These are phyloP conservation scores for Lanmaoa rubissima DNA, from an alignment of 768 basidiomycete species.

Conservation along the genomic window DNA sequence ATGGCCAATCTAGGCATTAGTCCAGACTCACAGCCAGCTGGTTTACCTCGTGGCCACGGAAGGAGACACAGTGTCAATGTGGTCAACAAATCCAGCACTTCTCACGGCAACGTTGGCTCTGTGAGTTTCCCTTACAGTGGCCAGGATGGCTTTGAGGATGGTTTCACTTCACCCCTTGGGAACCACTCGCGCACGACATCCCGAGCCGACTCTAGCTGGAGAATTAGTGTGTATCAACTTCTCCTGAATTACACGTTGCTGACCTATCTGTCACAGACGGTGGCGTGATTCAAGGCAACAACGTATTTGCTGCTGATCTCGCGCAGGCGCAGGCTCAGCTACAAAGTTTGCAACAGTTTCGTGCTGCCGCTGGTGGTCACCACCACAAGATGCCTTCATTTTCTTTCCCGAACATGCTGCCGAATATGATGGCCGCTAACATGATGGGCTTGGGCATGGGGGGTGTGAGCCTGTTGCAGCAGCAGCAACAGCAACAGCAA, in stretches of 20 bases:
- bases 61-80: slow-evolving; percentile 91
- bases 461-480: slow-evolving; percentile 82
- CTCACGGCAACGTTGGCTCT: slow-evolving; percentile 46
- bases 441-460: slow-evolving; percentile 90
- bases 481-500: slow-evolving; percentile 68
- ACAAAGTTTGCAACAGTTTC: slow-evolving; percentile 94
- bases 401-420: slow-evolving; percentile 97
- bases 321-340: slow-evolving; percentile 97
- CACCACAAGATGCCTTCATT: slow-evolving; percentile 98
- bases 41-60: slow-evolving; percentile 80
- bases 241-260: not conserved
- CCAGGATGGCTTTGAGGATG: slow-evolving; percentile 78
- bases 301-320: slow-evolving; percentile 75
- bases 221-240: slow-evolving; percentile 64
- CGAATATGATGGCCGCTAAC: slow-evolving; percentile 95
- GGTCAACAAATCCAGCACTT: slow-evolving; percentile 61
- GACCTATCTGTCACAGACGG: slow-evolving; percentile 50
- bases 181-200: slow-evolving; percentile 75
- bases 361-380: slow-evolving; percentile 90
- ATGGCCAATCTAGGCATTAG: slow-evolving; percentile 51
- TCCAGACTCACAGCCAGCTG: slow-evolving; percentile 62
- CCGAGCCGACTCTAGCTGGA: slow-evolving; percentile 82
- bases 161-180: slow-evolving; percentile 63
- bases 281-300: slow-evolving; percentile 64
- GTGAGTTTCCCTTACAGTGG: slow-evolving; percentile 49